These are phyloP conservation scores for Eutrema yunnanense DNA, from an alignment of 345 rosid genomes.

Conservation along the genomic window DNA sequence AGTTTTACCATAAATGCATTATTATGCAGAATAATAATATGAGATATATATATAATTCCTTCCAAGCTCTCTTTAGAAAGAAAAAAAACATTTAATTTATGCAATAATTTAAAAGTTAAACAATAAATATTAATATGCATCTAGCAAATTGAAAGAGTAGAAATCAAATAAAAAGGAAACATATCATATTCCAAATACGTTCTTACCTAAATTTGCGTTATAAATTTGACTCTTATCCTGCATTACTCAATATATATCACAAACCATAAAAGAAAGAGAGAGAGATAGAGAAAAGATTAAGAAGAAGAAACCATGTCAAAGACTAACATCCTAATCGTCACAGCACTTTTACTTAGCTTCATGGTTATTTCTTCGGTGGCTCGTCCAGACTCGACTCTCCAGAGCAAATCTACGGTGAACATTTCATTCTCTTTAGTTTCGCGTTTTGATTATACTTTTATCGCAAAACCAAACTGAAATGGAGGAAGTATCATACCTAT, in stretches of 20 bases:
- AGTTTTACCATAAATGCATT: background rate
- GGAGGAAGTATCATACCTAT: background rate
- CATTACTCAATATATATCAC: background rate
- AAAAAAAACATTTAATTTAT: background rate
- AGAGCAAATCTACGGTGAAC: background rate
- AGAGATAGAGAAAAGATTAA: background rate
- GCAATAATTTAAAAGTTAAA: background rate
- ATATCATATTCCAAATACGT: background rate
- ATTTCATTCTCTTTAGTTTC: background rate
- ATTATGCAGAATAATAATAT: background rate
- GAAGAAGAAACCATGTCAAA: conserved; percentile 10
- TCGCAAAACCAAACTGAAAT: background rate
- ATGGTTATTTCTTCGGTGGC: conserved; percentile 14
- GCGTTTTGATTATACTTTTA: background rate
- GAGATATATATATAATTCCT: background rate
- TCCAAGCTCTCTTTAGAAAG: background rate
- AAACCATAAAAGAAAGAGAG: background rate
- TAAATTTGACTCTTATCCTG: background rate
- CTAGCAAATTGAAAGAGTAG: background rate
- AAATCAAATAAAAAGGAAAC: background rate
- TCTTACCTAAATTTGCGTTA: background rate
- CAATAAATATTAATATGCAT: background rate
- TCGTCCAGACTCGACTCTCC: conserved; percentile 15
- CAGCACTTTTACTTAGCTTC: conserved; percentile 11
- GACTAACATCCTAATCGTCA: background rate